Evolutionary conservation across 2,329 filamentous ascomycete genomes (phyloP), one percentile per base, ranked within the genome.

Genomic region (Lizonia empirigonia): DNA sequence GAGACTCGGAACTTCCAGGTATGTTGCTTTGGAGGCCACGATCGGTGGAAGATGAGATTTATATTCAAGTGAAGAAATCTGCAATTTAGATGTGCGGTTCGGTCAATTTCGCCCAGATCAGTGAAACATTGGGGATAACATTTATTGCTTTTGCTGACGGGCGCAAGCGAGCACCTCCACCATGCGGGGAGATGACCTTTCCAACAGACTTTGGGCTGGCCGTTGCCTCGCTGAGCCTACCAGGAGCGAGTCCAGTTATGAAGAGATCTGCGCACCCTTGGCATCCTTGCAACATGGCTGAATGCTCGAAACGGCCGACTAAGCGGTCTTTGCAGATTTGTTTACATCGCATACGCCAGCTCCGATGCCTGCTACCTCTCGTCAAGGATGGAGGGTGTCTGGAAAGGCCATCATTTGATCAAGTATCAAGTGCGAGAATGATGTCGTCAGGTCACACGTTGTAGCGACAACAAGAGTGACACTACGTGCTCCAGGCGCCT

Each of bases 281-380:
- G 55, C 39, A 64, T 53, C 67, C 61, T 62, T 67, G 67, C 53
- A 56, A 50, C 58, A 63, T 67, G 65, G 64, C 67, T 66, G 66
- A 59, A 56, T 63, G 59, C 60, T 59, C 56, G 55, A 64, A 63
- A 68, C 55, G 48, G 56, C 57, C 24, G 40, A 18, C 26, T 36
- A 34, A 6, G 16, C 38, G 18, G 40, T 30, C 36, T 42, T 38
- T 41, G 41, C 26, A 26, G 33, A 18, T 45, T 15, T 40, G 32
- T 30, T 44, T 13, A 33, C 24, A 30, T 27, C 42, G 39, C 29
- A 37, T 36, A 47, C 50, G 44, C 23, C 19, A 38, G 50, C 50
- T 38, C 32, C 27, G 18, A 9, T 37, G 22, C 33, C 30, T 40
- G 33, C 3, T 45, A 13, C 13, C 18, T 38, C 15, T 26, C 38